These are phyloP conservation scores for Leccinum huronense DNA, from an alignment of 1,284 basidiomycete species.

Conservation along the genomic window DNA sequence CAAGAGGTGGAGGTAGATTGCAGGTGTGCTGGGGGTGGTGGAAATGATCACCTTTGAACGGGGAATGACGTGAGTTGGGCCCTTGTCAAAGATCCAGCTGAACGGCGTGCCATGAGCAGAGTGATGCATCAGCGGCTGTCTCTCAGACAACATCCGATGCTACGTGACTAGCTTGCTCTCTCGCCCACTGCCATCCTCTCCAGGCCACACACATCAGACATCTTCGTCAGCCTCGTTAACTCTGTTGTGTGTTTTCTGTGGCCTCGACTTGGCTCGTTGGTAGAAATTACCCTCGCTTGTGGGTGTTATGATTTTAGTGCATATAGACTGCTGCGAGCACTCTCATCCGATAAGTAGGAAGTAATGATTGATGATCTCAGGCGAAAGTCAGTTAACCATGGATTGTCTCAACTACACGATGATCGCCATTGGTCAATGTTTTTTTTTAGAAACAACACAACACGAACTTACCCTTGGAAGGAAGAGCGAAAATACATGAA, in stretches of 20 bases:
- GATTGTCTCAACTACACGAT: not conserved
- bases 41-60: not conserved
- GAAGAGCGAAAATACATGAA: slow-evolving; percentile 94
- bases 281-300: not conserved
- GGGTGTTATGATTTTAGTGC: not conserved
- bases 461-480: slow-evolving; percentile 46
- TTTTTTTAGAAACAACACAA: not conserved
- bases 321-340: not conserved
- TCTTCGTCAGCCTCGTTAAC: not conserved
- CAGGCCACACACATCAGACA: not conserved
- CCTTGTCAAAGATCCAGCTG: not conserved
- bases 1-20: not conserved
- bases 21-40: not conserved
- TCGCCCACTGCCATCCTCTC: not conserved
- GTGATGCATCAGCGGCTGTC: not conserved
- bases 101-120: not conserved
- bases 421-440: not conserved
- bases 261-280: not conserved
- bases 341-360: not conserved
- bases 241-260: not conserved
- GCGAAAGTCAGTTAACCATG: not conserved
- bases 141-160: not conserved
- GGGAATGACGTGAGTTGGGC: not conserved
- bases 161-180: not conserved
- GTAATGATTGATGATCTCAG: not conserved